These are phyloP conservation scores for Drosera capensis DNA, from an alignment of 148 eudicot species.

Conservation along the genomic window DNA sequence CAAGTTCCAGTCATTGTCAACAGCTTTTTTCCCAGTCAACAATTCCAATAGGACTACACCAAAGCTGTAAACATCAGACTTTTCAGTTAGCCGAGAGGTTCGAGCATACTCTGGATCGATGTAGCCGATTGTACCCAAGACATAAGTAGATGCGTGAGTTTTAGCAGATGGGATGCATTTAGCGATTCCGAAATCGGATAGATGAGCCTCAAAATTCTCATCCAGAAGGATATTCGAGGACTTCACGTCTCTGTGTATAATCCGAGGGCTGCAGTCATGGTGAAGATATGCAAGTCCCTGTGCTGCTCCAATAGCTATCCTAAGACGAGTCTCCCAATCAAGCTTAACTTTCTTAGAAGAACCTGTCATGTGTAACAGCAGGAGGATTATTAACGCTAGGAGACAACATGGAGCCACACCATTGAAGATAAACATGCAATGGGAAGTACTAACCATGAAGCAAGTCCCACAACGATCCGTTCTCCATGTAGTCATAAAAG, in stretches of 20 bases:
- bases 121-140: constrained; percentile 61
- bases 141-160: constrained; percentile 53
- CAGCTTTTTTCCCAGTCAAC: constrained; percentile 52
- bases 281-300: constrained; percentile 69
- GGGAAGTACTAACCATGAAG: constrained; percentile 66
- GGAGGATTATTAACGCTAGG: no score
- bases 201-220: constrained; percentile 49
- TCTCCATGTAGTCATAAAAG: constrained; percentile 67
- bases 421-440: no score
- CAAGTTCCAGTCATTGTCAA: constrained; percentile 49
- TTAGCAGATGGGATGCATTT: constrained; percentile 40
- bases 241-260: constrained; percentile 63
- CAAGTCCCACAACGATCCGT: constrained; percentile 69
- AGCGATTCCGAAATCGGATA: constrained; percentile 65
- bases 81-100: constrained; percentile 51
- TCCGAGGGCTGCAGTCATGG: constrained; percentile 58
- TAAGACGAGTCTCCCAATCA: constrained; percentile 62
- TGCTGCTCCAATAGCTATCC: constrained; percentile 59
- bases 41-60: constrained; percentile 62
- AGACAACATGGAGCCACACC: no score
- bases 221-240: constrained; percentile 61
- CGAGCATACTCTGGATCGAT: constrained; percentile 69
- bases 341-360: constrained; percentile 49
- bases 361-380: constrained; percentile 14
- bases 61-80: constrained; percentile 65